Evolutionary conservation across 2,329 filamentous ascomycete species (phyloP).

Genomic region (Dactylellina parvicollis): DNA sequence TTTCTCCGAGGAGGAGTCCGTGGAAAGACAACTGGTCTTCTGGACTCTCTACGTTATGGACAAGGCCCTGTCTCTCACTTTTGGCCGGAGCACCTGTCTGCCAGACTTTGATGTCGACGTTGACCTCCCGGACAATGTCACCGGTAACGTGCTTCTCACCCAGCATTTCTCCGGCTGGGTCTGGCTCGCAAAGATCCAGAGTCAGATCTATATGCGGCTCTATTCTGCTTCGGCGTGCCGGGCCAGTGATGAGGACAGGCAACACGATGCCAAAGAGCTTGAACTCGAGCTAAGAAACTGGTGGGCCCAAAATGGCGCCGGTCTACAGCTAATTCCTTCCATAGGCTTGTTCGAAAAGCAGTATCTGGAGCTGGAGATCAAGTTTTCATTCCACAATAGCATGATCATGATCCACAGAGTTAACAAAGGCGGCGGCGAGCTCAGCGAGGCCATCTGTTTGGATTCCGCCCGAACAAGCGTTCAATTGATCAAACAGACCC

Average conservation of each 20-base stretch:
- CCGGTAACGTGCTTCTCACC: slow-evolving; percentile 62
- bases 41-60: slow-evolving; percentile 71
- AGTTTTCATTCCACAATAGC: slow-evolving; percentile 54
- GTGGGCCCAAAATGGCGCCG: slow-evolving; percentile 57
- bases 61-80: slow-evolving; percentile 68
- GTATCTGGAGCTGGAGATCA: slow-evolving; percentile 58
- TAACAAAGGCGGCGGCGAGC: slow-evolving; percentile 38
- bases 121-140: slow-evolving; percentile 61
- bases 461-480: slow-evolving; percentile 51
- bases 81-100: slow-evolving; percentile 70
- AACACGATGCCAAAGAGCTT: slow-evolving; percentile 60
- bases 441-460: slow-evolving; percentile 49
- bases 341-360: slow-evolving; percentile 58
- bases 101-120: slow-evolving; percentile 71
- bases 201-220: slow-evolving; percentile 69
- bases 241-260: slow-evolving; percentile 61
- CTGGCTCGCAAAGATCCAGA: slow-evolving; percentile 68
- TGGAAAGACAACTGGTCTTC: slow-evolving; percentile 64
- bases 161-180: slow-evolving; percentile 68
- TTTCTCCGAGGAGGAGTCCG: slow-evolving; percentile 56
- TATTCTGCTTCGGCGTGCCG: slow-evolving; percentile 65
- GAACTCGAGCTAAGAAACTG: slow-evolving; percentile 56
- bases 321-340: slow-evolving; percentile 42
- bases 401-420: slow-evolving; percentile 52
- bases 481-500: slow-evolving; percentile 48